Evolutionary conservation across 108 stramenopile genomes (phyloP).

Genomic region (Aureococcus anophagefferens): DNA sequence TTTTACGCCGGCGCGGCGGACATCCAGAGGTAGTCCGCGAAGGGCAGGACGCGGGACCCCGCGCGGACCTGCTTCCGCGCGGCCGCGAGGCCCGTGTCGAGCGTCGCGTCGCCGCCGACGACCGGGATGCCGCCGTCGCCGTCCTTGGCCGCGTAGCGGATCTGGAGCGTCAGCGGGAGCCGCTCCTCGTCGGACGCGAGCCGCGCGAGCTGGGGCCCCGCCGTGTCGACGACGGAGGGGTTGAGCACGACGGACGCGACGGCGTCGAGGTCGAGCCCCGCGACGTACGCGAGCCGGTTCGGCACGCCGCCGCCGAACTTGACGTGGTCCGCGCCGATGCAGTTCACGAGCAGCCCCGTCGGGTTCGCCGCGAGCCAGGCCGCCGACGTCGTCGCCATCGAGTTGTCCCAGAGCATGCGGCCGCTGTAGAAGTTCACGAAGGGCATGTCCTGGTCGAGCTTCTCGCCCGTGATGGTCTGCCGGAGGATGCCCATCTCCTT

Average conservation of each 20-base stretch:
- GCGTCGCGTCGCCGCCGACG: neutral
- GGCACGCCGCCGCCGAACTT: slow-evolving; percentile 60
- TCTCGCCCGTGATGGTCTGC: slow-evolving; percentile 48
- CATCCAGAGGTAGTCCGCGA: neutral
- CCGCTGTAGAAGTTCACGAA: slow-evolving; percentile 57
- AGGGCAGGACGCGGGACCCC: neutral
- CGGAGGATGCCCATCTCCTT: slow-evolving; percentile 48
- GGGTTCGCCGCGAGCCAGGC: slow-evolving; percentile 44
- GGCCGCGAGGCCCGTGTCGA: neutral
- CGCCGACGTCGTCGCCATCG: slow-evolving; percentile 53
- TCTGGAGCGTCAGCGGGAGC: neutral
- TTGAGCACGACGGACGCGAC: neutral
- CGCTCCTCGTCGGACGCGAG: neutral
- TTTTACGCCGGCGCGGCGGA: no score
- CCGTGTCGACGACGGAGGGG: neutral
- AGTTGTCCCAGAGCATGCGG: slow-evolving; percentile 67
- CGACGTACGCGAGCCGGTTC: slow-evolving; percentile 33
- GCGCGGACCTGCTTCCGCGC: neutral
- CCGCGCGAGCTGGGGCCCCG: neutral
- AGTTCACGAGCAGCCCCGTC: slow-evolving; percentile 48
- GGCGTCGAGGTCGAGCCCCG: neutral
- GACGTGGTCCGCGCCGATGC: slow-evolving; percentile 67
- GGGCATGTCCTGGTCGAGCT: slow-evolving; percentile 51
- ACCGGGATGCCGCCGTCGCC: neutral
- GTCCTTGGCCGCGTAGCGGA: neutral